Conservation (phyloP, 495 filamentous ascomycete genomes). For the Trichoderma erinaceum region DNA sequence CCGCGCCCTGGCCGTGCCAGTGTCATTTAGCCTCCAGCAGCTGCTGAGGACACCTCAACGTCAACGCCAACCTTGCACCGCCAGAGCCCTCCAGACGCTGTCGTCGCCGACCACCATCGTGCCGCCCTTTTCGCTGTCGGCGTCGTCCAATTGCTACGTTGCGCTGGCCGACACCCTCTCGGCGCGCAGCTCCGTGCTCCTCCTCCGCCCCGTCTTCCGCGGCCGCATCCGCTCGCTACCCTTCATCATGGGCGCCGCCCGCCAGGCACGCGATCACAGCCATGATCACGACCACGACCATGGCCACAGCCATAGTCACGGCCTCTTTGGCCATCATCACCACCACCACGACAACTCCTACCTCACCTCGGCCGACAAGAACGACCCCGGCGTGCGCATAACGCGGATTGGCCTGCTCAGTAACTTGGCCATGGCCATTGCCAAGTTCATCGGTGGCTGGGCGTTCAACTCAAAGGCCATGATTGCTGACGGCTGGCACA, state of each 20-base stretch:
- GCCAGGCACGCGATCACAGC: constrained; percentile 16
- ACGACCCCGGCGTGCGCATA: constrained; percentile 90
- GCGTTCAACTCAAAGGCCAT: constrained; percentile 90
- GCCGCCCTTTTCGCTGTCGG: constrained; percentile 6
- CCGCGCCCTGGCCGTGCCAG: background rate
- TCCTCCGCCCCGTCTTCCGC: constrained; percentile 18
- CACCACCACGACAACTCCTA: constrained; percentile 86
- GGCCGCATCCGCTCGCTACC: constrained; percentile 20
- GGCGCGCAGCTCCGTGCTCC: background rate
- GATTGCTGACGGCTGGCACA: constrained; percentile 91
- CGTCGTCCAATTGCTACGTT: constrained; percentile 1
- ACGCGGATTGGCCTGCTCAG: constrained; percentile 87
- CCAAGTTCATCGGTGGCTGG: constrained; percentile 87
- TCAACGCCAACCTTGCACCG: background rate
- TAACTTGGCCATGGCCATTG: constrained; percentile 89
- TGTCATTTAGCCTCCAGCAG: background rate
- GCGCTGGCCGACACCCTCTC: constrained; percentile 4
- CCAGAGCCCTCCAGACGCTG: background rate
- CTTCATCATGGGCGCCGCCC: constrained; percentile 18
- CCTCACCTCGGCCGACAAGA: constrained; percentile 79
- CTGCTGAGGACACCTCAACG: background rate
- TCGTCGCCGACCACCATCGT: constrained; percentile 11
- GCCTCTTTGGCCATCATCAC: constrained; percentile 59
- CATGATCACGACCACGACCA: constrained; percentile 15
- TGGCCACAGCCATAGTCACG: constrained; percentile 41